Evolutionary conservation across 352 stramenopile genomes (phyloP), one percentile per base, ranked within the genome.

Genomic region (Hyaloperonospora brassicae): DNA sequence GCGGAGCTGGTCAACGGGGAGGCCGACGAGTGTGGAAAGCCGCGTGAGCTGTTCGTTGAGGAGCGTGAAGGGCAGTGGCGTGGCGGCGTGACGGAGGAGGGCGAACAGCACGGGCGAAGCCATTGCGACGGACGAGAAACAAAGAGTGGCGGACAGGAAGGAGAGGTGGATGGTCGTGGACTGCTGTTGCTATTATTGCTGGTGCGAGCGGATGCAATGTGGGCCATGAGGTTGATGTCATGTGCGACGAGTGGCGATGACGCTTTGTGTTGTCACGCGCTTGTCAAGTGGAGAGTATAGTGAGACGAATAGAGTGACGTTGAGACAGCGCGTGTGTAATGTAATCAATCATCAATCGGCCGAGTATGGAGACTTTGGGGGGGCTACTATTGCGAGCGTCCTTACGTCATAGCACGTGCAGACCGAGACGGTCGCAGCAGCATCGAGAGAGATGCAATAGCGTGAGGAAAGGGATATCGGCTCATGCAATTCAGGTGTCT

Each of bases 1-100:
- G 62, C 75, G 68, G 22, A 91, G 59, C 50, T 91, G 77, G 61
- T 91, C 80, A 34, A 66, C 55, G 0, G 79, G 63, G 31, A 87
- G 59, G 22, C 63, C 74, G 8, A 82, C 30, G 6, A 59, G 21
- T 7, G 57, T 27, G 10, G 70, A 72, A 9, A 83, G 57, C 22
- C 44, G 25, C 4, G 58, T 52, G 17, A 89, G 62, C 40, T 84
- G 70, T 23, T 57, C 59, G 50, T 89, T 79, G 27, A 81, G 34
- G 34, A 62, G 47, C 31, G 27, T 31, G 27, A 31, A 31, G 3
- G 3, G 27, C 3, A 31, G 27, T 31, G 27, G 27, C 3, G 27
- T 31, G 3, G 27, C 17, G 1, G n/a, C 39, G 9, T 44, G 0
- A 13, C 39, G 9, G 3, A 31, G 27, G 27, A 31, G 3, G 3